Base-by-base conservation (phyloP, 2,329 filamentous ascomycete genomes). In the Talaromyces sp. region DNA sequence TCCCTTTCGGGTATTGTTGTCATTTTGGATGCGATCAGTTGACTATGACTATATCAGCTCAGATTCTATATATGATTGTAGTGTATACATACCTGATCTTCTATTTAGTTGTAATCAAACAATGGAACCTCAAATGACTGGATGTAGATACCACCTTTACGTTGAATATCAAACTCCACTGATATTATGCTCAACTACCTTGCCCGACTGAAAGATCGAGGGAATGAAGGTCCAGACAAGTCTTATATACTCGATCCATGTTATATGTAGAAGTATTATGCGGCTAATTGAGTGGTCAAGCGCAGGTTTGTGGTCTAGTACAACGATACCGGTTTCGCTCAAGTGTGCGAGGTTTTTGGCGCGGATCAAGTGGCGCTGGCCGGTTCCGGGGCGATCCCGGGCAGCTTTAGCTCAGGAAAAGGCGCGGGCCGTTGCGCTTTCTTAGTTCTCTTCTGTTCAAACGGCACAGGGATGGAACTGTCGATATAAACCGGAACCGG, bases 351-450 rank as follows among this genome's bases (percentile, higher is more conserved):
- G 3, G 3, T 31, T 31, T 31, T 6, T 31, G 11, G 19, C 10
- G 11, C 3, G 11, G 1, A 13, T 35, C 11, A 19, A 6, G 17
- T 54, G 31, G 50, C 17, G 31, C 15, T 25, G n/a, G 33, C 52
- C 52, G 52, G 52, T 56, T 56, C 52, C 52, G 52, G 52, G n/a
- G 52, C 52, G 33, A 56, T 7, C 52, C 52, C 52, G 52, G 52
- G 27, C 27, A 31, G 27, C 27, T 56, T 56, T 6, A 19, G 17
- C 11, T 15, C 6, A 8, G 13, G 17, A 3, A 17, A 50, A 9
- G 25, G 27, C 8, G 15, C 27, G 27, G 27, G 25, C 49, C 49
- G 49, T 50, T 50, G 47, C 47, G 31, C 22, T 22, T 22, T 37
- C 3, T 37, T 13, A 8, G 19, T 7, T 45, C n/a, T 25, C 17